phyloP scores from a whole-genome alignment of 768 basidiomycete species.

The Serpula lacrymans region DNA sequence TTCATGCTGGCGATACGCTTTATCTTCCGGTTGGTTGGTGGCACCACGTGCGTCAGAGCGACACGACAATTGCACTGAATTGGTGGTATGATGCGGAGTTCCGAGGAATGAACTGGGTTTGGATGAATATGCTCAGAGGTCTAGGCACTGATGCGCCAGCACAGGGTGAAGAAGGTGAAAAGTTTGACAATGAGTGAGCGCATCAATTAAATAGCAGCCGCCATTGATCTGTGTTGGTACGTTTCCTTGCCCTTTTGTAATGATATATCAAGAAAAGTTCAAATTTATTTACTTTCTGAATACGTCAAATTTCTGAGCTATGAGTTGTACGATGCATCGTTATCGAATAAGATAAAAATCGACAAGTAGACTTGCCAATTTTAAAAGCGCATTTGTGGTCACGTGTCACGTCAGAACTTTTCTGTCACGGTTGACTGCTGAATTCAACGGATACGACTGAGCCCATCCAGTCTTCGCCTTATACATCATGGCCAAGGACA shows the following conservation, averaged over 20 bases:
- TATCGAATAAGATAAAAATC: too few relatives aligned
- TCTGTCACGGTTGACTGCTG: too few relatives aligned
- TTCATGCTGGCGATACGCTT: conserved; percentile 72
- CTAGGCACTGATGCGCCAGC: conserved; percentile 29
- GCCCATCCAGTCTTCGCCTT: neutral
- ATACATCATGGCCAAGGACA: conserved; percentile 63
- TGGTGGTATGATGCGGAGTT: conserved; percentile 90
- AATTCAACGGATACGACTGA: too few relatives aligned
- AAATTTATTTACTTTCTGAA: too few relatives aligned
- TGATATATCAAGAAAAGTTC: too few relatives aligned
- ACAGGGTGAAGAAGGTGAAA: conserved; percentile 32
- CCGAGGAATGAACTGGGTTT: conserved; percentile 66
- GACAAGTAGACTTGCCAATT: neutral
- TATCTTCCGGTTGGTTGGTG: conserved; percentile 95
- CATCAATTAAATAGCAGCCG: neutral
- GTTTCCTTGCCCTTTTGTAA: too few relatives aligned
- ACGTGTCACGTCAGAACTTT: too few relatives aligned
- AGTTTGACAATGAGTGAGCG: too few relatives aligned
- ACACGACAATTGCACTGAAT: conserved; percentile 68
- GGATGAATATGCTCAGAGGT: conserved; percentile 59
- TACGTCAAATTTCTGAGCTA: too few relatives aligned
- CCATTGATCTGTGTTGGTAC: too few relatives aligned
- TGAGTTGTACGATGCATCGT: too few relatives aligned
- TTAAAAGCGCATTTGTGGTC: too few relatives aligned
- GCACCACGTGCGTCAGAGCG: conserved; percentile 80